Conservation (phyloP, 495 filamentous ascomycete species). For the Podospora appendiculata region DNA sequence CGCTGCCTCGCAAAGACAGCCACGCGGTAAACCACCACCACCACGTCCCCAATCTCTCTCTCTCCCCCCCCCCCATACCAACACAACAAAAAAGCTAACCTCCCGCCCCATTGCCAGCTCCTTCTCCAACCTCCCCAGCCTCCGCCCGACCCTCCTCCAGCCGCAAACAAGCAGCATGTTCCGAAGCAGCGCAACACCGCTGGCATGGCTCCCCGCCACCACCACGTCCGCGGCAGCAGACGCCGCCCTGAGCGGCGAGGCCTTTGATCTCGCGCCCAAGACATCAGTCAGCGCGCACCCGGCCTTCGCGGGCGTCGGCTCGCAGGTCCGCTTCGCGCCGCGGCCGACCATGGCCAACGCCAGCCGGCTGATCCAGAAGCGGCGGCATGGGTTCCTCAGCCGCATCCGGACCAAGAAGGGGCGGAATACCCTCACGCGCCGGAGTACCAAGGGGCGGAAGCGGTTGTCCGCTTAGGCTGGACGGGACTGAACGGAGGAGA, state of each 20-base stretch:
- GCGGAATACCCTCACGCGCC: slow-evolving; percentile 27
- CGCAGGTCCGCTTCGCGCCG: slow-evolving; percentile 39
- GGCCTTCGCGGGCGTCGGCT: slow-evolving; percentile 20
- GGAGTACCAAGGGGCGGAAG: slow-evolving; percentile 32
- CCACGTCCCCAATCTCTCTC: neutral
- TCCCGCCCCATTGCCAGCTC: slow-evolving; percentile 10
- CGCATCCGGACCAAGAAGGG: slow-evolving; percentile 29
- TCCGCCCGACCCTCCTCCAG: slow-evolving; percentile 27
- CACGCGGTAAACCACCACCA: neutral
- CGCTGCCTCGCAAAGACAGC: neutral
- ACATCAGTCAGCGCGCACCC: slow-evolving; percentile 30
- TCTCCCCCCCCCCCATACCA: neutral
- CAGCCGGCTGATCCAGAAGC: slow-evolving; percentile 41
- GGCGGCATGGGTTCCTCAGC: slow-evolving; percentile 39
- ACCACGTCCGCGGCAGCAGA: slow-evolving; percentile 1
- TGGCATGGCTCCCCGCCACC: neutral
- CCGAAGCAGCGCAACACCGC: slow-evolving; percentile 13
- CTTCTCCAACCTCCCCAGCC: slow-evolving; percentile 32
- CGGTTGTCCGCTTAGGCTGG: slow-evolving; percentile 20
- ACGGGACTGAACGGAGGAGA: no score
- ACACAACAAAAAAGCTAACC: neutral
- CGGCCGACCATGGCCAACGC: slow-evolving; percentile 33
- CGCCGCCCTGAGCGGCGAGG: neutral
- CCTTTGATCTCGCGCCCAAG: slow-evolving; percentile 30
- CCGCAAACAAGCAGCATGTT: slow-evolving; percentile 13